These are phyloP conservation scores for Daldinia loculata DNA, from an alignment of 495 filamentous ascomycete species.

Conservation along the genomic window DNA sequence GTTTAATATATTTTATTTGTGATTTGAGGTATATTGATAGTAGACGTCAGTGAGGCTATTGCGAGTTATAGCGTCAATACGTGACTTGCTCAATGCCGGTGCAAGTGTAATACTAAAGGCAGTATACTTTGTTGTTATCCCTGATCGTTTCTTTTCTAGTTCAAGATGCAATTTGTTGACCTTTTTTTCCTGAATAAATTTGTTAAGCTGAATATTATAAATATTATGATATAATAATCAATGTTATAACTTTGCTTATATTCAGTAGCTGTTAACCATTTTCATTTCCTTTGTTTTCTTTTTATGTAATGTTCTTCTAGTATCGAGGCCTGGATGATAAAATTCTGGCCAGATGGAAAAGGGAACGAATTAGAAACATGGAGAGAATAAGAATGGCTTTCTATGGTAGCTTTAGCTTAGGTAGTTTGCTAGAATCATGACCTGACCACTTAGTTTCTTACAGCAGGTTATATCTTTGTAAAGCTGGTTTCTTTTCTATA, in stretches of 20 bases:
- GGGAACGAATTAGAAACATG: background rate
- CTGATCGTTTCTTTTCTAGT: no score
- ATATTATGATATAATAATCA: background rate
- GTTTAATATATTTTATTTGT: no score
- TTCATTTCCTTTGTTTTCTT: background rate
- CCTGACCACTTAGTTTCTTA: background rate
- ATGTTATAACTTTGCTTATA: no score
- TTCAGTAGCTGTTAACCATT: background rate
- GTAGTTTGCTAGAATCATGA: background rate
- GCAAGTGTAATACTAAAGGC: no score
- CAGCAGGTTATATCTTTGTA: background rate
- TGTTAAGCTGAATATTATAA: background rate
- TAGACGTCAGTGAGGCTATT: no score
- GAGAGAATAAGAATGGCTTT: background rate
- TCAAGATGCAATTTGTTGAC: no score
- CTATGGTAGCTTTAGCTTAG: background rate
- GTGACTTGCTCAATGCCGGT: no score
- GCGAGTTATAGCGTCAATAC: no score
- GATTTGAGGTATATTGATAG: no score
- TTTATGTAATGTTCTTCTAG: background rate
- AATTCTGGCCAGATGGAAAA: background rate
- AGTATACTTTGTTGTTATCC: no score
- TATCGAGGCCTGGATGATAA: background rate
- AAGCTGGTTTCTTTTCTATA: background rate
- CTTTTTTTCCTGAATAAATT: no score